Percentiles rank a stretch among this genome's conserved stretches.
phyloP scores from a whole-genome alignment of 176 grass and related monocot genomes.

The Pontederia crassipes region DNA sequence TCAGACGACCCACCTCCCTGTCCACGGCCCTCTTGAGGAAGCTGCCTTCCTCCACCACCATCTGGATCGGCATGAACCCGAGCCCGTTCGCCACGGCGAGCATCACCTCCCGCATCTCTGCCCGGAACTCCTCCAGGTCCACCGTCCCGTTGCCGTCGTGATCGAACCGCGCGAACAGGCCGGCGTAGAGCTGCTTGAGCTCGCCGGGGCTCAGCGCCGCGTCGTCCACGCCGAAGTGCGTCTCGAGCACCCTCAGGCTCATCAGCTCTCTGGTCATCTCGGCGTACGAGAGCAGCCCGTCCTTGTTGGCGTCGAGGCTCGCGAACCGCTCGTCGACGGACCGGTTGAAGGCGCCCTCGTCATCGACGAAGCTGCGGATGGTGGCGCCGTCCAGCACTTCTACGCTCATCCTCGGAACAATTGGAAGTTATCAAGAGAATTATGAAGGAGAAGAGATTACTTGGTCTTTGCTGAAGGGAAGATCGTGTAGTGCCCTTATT shows the following conservation, averaged over 20 bases:
- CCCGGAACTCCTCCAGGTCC: constrained; percentile 45
- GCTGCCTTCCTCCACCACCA: constrained; percentile 42
- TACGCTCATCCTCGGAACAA: not conserved
- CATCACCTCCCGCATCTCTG: constrained; percentile 86
- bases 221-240: constrained; percentile 18
- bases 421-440: not conserved
- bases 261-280: constrained; percentile 19
- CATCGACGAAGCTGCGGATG: not conserved
- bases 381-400: constrained; percentile 1
- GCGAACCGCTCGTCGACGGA: constrained; percentile 16
- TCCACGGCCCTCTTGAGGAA: constrained; percentile 19
- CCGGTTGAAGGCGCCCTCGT: not conserved
- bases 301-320: constrained; percentile 33
- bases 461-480: not conserved
- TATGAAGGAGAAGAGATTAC: not conserved
- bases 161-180: constrained; percentile 16
- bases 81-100: constrained; percentile 61
- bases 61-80: constrained; percentile 55
- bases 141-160: constrained; percentile 23
- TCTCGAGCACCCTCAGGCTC: constrained; percentile 27
- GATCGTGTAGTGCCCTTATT: not conserved
- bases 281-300: constrained; percentile 16
- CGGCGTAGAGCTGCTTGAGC: not conserved
- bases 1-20: constrained; percentile 1
- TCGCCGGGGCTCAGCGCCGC: not conserved